Conservation (phyloP, 495 filamentous ascomycete genomes). For the Letharia lupina region DNA sequence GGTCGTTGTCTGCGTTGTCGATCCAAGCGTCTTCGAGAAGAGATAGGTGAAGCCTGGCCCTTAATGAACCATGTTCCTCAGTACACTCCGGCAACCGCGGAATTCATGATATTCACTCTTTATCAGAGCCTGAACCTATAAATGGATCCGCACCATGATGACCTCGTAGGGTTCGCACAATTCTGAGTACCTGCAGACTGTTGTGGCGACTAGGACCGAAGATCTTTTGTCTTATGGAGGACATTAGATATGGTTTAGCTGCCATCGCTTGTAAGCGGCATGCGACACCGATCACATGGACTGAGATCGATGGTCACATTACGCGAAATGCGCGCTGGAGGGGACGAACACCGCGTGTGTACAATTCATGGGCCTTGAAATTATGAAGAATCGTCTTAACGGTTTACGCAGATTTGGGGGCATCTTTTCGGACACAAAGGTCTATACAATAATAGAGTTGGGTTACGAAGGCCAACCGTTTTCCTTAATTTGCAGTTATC, state of each 20-base stretch:
- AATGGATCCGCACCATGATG: background rate
- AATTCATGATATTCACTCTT: background rate
- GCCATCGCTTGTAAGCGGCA: background rate
- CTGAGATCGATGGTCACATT: background rate
- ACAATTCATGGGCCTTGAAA: background rate
- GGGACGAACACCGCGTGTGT: background rate
- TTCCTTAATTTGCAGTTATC: background rate
- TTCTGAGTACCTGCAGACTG: background rate
- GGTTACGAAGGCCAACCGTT: background rate
- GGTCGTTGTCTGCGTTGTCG: constrained; percentile 61
- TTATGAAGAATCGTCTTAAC: background rate
- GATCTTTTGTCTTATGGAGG: background rate
- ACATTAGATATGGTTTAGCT: background rate
- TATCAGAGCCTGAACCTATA: background rate
- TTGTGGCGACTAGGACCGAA: background rate
- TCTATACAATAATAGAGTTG: background rate
- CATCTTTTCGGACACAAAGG: background rate
- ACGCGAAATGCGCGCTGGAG: background rate
- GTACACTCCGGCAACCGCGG: background rate
- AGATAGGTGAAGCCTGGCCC: constrained; percentile 2
- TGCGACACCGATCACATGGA: background rate
- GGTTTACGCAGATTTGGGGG: background rate
- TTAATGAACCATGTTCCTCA: background rate
- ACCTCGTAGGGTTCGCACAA: background rate
- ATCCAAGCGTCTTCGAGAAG: constrained; percentile 44